A percentile compares a stretch with the other conserved stretches of the same genome.
Evolutionary conservation across 116 monocot genomes (phyloP).

Genomic region (Cymodocea nodosa): DNA sequence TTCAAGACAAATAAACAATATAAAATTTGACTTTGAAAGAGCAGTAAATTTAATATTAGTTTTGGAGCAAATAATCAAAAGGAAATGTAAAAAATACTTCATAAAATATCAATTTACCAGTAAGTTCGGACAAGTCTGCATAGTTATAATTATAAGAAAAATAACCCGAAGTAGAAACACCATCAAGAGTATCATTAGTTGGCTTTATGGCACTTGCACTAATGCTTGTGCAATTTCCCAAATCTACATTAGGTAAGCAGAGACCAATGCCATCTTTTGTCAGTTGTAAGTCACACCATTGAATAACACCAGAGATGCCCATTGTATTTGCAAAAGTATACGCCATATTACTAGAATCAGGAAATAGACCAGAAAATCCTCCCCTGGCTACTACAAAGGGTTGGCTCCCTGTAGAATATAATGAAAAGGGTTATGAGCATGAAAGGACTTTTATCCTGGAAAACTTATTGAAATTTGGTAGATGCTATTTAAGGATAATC

Average conservation of each 20-base stretch:
- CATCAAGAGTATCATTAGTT: constrained; percentile 7
- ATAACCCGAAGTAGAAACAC: background rate
- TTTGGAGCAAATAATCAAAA: background rate
- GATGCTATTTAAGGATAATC: no score
- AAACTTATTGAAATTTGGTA: no score
- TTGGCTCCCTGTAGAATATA: constrained; percentile 6
- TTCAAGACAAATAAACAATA: no score
- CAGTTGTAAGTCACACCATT: constrained; percentile 17
- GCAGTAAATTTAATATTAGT: no score
- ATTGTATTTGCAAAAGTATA: background rate
- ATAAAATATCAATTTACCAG: no score
- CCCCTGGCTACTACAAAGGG: constrained; percentile 14
- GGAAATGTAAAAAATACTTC: constrained; percentile 1
- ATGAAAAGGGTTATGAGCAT: no score
- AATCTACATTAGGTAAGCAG: constrained; percentile 4
- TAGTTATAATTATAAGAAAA: constrained; percentile 4
- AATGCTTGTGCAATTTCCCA: constrained; percentile 9
- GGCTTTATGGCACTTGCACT: background rate
- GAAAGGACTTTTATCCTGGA: no score
- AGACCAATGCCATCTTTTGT: constrained; percentile 15
- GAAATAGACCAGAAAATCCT: constrained; percentile 15
- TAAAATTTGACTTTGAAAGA: no score
- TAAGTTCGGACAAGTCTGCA: background rate
- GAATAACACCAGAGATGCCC: background rate
- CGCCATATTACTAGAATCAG: constrained; percentile 7